Base-by-base conservation (phyloP, 2,329 filamentous ascomycete species). In the Ceratocystis smalleyi region DNA sequence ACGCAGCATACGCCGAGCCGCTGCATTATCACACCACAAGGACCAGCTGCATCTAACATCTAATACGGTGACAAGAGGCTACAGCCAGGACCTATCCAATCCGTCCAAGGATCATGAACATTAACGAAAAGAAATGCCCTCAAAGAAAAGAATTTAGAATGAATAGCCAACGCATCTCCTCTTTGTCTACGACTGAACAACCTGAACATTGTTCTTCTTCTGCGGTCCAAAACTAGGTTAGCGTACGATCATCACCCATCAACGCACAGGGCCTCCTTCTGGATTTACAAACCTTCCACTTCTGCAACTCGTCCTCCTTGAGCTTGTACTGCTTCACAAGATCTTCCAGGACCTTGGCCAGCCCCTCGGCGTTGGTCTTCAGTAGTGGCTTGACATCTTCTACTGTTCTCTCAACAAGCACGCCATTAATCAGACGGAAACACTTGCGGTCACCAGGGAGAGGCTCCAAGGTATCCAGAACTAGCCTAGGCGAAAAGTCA, bases 391-490 rank as follows among this genome's bases (percentile, higher is more conserved):
- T 80, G 12, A 99, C 89, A 74, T 97, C 94, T 74, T 90, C 82
- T 69, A 99, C 89, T 17, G 92, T 97, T 70, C 91, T 83, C 78
- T 99, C 94, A 63, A 96, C 89, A 66, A 99, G 78, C 27, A 97
- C 91, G 57, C 94, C 94, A 74, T 99, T 97, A 74, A 99, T 95
- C 83, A 99, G 90, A 70, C 94, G 91, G 77, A 97, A 99, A 77
- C 92, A 97, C 78, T 96, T 99, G 71, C 94, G 88, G 69, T 95
- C 88, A 68, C 80, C 82, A 0, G 89, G 81, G 27, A 97, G 82
- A 57, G 91, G 91, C 66, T 87, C 82, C 68, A 99, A 78, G 2
- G 92, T 97, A 73, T 97, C 92, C 62, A 97, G 83, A 43, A 99
- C 94, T 69, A 97, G 88, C 75, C 94, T 97, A 69, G 68, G 12